Percentiles rank a stretch among this genome's conserved stretches.
Conservation (phyloP, 2,329 filamentous ascomycete species). For the Sarocladium strictum region DNA sequence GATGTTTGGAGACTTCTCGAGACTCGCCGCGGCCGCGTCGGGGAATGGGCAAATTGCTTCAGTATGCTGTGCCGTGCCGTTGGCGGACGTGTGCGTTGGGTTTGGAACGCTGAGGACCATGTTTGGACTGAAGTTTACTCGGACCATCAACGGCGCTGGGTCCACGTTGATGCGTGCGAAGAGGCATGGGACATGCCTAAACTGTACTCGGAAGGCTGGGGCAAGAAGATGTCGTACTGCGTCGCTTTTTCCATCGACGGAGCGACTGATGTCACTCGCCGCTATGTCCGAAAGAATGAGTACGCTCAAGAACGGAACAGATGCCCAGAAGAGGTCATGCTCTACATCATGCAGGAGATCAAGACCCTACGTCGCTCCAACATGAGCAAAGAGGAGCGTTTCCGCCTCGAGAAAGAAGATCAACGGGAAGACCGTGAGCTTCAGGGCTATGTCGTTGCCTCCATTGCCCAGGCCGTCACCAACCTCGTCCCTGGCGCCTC, state of each 20-base stretch:
- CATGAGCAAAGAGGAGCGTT: constrained; percentile 79
- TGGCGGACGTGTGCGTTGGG: constrained; percentile 86
- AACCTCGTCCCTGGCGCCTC: constrained; percentile 52
- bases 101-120: constrained; percentile 97
- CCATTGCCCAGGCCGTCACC: constrained; percentile 67
- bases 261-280: constrained; percentile 58
- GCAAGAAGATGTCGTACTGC: constrained; percentile 94
- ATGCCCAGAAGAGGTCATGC: constrained; percentile 82
- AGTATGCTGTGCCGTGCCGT: constrained; percentile 95
- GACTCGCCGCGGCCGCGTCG: constrained; percentile 77
- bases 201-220: constrained; percentile 91
- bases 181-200: constrained; percentile 92
- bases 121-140: constrained; percentile 98
- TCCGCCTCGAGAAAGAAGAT: constrained; percentile 76
- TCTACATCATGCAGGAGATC: constrained; percentile 91
- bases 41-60: constrained; percentile 98
- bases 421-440: constrained; percentile 69
- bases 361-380: constrained; percentile 76
- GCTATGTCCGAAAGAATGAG: constrained; percentile 66
- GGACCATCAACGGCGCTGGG: constrained; percentile 85
- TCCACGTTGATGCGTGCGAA: constrained; percentile 95
- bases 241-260: constrained; percentile 93
- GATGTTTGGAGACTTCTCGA: constrained; percentile 92
- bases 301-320: constrained; percentile 69
- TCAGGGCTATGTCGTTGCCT: constrained; percentile 65